Conservation (phyloP, 179 eudicot genomes). For the Sideroxylon spinosum region DNA sequence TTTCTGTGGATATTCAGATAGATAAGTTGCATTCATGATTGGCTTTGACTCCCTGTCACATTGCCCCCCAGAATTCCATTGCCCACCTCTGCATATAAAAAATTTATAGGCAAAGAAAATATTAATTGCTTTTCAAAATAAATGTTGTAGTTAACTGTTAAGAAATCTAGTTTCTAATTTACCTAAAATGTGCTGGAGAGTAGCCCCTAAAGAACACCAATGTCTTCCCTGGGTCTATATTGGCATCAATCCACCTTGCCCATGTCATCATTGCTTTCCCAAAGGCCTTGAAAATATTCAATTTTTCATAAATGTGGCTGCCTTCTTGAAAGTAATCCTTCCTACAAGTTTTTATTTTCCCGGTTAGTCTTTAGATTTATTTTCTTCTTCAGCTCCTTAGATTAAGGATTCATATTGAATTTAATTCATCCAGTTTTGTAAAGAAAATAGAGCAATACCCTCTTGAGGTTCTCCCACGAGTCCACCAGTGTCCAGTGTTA, state of each 20-base stretch:
- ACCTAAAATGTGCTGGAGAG: conserved; percentile 69
- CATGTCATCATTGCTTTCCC: conserved; percentile 69
- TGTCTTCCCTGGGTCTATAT: conserved; percentile 50
- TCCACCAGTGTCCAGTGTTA: conserved; percentile 77
- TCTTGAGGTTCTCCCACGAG: conserved; percentile 44
- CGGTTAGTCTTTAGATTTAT: neutral
- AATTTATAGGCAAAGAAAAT: neutral
- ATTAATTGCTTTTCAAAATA: neutral
- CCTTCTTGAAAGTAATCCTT: conserved; percentile 86
- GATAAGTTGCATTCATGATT: conserved; percentile 28
- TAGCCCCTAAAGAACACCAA: conserved; percentile 74
- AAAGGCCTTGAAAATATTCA: conserved; percentile 62
- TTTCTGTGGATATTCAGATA: conserved; percentile 26
- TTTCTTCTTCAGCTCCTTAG: neutral
- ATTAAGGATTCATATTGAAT: neutral
- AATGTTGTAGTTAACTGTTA: neutral
- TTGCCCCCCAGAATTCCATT: conserved; percentile 52
- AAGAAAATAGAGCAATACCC: conserved; percentile 9
- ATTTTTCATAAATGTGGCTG: conserved; percentile 50
- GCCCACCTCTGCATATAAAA: conserved; percentile 32
- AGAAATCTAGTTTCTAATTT: neutral
- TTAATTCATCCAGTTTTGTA: neutral
- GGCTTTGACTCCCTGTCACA: conserved; percentile 47
- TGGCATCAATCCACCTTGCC: conserved; percentile 68
- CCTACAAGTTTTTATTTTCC: conserved; percentile 28